A percentile compares a stretch with the other conserved stretches of the same genome.
These are phyloP conservation scores for Trichoderma atrobrunneum DNA, from an alignment of 2,329 filamentous ascomycete species.

Conservation along the genomic window DNA sequence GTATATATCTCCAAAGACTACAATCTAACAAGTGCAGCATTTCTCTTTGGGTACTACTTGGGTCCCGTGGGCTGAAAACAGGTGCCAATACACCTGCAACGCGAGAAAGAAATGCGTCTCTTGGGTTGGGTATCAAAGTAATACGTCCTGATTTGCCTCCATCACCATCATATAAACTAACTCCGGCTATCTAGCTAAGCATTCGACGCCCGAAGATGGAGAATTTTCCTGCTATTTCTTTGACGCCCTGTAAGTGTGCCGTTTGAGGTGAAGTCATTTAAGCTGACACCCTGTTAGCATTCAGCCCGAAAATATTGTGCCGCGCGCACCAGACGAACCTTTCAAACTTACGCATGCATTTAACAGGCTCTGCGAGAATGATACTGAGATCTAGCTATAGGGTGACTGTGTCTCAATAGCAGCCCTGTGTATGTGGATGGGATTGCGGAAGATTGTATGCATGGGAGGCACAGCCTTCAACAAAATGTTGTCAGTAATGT, in stretches of 20 bases:
- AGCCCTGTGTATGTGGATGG: not conserved
- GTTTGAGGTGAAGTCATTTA: not conserved
- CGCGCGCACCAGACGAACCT: not conserved
- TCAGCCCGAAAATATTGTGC: conserved; percentile 1
- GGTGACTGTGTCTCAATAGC: not conserved
- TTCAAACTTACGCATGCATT: conserved; percentile 19
- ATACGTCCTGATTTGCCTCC: not conserved
- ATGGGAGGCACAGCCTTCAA: not conserved
- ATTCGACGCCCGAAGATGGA: not conserved
- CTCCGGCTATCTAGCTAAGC: not conserved
- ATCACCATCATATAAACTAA: not conserved
- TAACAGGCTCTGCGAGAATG: conserved; percentile 18
- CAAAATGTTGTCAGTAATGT: not conserved
- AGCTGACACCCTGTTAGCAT: conserved; percentile 13
- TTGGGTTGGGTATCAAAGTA: conserved; percentile 20
- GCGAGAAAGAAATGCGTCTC: conserved; percentile 18
- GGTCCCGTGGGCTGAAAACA: conserved; percentile 18
- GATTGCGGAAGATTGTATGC: not conserved
- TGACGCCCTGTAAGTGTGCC: conserved; percentile 17
- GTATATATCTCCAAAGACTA: not conserved
- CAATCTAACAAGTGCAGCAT: not conserved
- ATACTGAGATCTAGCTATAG: not conserved
- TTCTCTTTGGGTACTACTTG: conserved; percentile 1
- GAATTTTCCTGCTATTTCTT: conserved; percentile 20
- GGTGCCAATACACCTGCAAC: conserved; percentile 22